phyloP scores from a whole-genome alignment of 441 rosid genomes.

The Populus tomentosa region DNA sequence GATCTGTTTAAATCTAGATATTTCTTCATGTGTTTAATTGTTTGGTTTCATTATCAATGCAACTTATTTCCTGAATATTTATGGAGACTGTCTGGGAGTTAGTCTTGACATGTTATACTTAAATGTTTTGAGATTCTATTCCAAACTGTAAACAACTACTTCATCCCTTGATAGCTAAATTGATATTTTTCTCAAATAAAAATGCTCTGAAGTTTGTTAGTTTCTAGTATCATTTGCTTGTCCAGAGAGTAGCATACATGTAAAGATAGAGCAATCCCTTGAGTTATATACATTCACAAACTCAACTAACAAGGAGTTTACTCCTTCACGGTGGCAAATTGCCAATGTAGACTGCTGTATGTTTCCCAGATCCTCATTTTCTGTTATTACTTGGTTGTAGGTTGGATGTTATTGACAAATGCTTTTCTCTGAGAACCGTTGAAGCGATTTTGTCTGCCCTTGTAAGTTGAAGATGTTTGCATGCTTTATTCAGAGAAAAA shows the following conservation, averaged over 20 bases:
- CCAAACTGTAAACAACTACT: background rate
- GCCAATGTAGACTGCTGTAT: constrained; percentile 1
- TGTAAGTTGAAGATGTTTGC: constrained; percentile 40
- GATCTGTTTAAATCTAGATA: background rate
- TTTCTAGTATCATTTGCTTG: background rate
- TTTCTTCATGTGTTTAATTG: background rate
- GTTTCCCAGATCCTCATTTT: constrained; percentile 13
- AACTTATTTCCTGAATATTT: background rate
- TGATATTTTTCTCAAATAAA: background rate
- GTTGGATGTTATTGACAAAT: constrained; percentile 69
- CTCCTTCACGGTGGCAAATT: background rate
- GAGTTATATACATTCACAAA: background rate
- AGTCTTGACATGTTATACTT: background rate
- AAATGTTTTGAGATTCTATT: background rate
- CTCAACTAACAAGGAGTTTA: background rate
- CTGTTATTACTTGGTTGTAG: constrained; percentile 32
- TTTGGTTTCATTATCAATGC: background rate
- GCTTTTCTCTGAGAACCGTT: constrained; percentile 72
- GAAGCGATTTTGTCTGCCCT: constrained; percentile 81
- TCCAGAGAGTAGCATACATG: background rate
- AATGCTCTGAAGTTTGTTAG: background rate
- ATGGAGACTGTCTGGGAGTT: background rate
- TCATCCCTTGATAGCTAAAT: background rate
- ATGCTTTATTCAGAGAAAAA: background rate
- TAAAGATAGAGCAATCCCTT: background rate